Evolutionary conservation across 1,139 yeast genomes (phyloP).

Genomic region (Tardiomyces digboiensis): DNA sequence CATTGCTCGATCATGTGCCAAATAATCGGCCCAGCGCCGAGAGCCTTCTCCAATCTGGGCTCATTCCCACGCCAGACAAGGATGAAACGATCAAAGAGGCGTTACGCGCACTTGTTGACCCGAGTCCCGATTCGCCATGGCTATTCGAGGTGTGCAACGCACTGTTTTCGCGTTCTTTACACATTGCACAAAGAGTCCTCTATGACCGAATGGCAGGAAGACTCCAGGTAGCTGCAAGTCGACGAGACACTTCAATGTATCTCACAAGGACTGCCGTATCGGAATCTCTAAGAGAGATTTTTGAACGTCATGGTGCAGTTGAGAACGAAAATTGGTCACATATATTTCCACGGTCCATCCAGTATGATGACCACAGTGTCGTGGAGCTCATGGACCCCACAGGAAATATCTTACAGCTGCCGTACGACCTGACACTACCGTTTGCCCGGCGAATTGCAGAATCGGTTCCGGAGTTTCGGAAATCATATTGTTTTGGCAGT

Average conservation of each 20-base stretch:
- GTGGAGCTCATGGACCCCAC: conserved; percentile 77
- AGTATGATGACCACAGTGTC: conserved; percentile 52
- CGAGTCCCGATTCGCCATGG: conserved; percentile 71
- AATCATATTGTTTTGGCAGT: conserved; percentile 54
- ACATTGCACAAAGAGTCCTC: conserved; percentile 70
- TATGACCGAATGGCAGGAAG: conserved; percentile 44
- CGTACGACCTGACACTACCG: conserved; percentile 84
- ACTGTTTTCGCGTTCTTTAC: conserved; percentile 73
- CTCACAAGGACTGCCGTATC: conserved; percentile 37
- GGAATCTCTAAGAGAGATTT: conserved; percentile 47
- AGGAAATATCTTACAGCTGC: conserved; percentile 80
- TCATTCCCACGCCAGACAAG: conserved; percentile 81
- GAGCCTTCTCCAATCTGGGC: conserved; percentile 65
- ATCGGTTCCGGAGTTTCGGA: conserved; percentile 35
- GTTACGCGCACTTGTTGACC: conserved; percentile 71
- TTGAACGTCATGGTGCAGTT: conserved; percentile 78
- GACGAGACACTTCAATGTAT: conserved; percentile 11
- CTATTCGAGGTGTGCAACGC: conserved; percentile 86
- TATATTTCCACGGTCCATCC: conserved; percentile 74
- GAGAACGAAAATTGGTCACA: conserved; percentile 50
- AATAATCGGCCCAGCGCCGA: conserved; percentile 69
- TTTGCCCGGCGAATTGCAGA: conserved; percentile 78
- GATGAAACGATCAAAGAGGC: conserved; percentile 89
- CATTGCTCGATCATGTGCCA: conserved; percentile 72
- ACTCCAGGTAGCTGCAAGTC: neutral